phyloP scores from a whole-genome alignment of 768 basidiomycete species.

The Cystoderma amianthinum region DNA sequence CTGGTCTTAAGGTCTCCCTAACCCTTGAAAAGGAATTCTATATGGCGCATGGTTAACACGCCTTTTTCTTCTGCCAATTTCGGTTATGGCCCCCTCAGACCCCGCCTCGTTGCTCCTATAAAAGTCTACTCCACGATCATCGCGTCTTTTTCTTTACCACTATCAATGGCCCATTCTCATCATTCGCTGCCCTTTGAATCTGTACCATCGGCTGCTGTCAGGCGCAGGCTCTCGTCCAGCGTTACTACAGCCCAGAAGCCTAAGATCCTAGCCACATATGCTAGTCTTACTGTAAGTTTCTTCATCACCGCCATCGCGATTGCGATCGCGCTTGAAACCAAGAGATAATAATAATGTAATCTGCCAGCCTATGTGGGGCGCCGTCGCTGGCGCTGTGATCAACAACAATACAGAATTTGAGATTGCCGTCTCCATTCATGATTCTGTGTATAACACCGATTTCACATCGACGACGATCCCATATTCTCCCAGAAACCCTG shows the following conservation, averaged over 20 bases:
- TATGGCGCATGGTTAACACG: conserved; percentile 7
- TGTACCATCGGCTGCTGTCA: conserved; percentile 52
- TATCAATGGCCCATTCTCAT: conserved; percentile 51
- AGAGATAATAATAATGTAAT: no score
- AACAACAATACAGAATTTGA: conserved; percentile 58
- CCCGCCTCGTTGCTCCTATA: conserved; percentile 16
- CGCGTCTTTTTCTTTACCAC: conserved; percentile 16
- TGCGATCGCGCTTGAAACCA: conserved; percentile 2
- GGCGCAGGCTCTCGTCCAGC: conserved; percentile 63
- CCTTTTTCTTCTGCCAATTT: conserved; percentile 12
- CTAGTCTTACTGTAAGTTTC: conserved; percentile 58
- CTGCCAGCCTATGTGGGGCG: conserved; percentile 82
- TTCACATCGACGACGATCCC: conserved; percentile 54
- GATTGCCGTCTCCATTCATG: conserved; percentile 75
- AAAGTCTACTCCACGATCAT: conserved; percentile 12
- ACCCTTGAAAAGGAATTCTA: neutral
- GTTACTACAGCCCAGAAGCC: conserved; percentile 41
- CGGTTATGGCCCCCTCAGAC: conserved; percentile 12
- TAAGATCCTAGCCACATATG: conserved; percentile 43
- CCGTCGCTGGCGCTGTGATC: conserved; percentile 58
- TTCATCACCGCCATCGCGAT: conserved; percentile 10
- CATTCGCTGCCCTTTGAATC: conserved; percentile 47
- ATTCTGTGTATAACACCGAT: conserved; percentile 81
- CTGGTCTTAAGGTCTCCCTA: neutral
- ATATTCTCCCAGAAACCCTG: conserved; percentile 41